Base-by-base conservation (phyloP, 345 rosid species). In the Eucalyptus tenuipes region DNA sequence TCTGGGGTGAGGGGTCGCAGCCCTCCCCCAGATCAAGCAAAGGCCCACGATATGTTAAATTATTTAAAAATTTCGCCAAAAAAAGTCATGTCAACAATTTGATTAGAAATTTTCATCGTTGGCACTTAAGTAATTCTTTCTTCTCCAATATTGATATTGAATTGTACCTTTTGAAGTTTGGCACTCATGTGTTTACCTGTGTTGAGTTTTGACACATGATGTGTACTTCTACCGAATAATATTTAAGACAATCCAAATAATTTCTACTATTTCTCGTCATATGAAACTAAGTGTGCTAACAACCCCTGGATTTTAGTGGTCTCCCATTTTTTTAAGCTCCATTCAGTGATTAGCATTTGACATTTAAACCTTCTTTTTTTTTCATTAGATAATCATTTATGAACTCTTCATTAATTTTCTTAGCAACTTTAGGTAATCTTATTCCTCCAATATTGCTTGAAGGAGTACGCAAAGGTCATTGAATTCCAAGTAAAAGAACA, bases 81-180 rank as follows among this genome's bases (percentile, higher is more conserved):
- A 52, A 52, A 20, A 20, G 25, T 52, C 57, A 52, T 4, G 10
- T 52, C 0, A 3, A 5, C 0, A 20, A 4, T 52, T 52, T 52
- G 10, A 9, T 7, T 52, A 7, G 5, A 52, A 8, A 52, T 7
- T 20, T 52, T 52, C 0, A 0, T 4, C 1, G 0, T 18, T 52
- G 25, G 8, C 5, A 52, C 22, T 52, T 20, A 18, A 20, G 25
- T 18, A 20, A 7, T 52, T 4, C 20, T 52, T 1, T 52, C 25
- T 52, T 52, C 10, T 52, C 5, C 10, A 0, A 52, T 52, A 18
- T 7, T 20, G 25, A 25, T 52, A 18, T 1, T 52, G 10, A 52
- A 52, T 52, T 3, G 2, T 18, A 52, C 10, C 2, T 52, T 52
- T 52, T 20, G 8, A 52, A 52, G 57, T 52, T 20, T 52, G 10